These are phyloP conservation scores for Terana coerulea DNA, from an alignment of 768 basidiomycete genomes.

Conservation along the genomic window DNA sequence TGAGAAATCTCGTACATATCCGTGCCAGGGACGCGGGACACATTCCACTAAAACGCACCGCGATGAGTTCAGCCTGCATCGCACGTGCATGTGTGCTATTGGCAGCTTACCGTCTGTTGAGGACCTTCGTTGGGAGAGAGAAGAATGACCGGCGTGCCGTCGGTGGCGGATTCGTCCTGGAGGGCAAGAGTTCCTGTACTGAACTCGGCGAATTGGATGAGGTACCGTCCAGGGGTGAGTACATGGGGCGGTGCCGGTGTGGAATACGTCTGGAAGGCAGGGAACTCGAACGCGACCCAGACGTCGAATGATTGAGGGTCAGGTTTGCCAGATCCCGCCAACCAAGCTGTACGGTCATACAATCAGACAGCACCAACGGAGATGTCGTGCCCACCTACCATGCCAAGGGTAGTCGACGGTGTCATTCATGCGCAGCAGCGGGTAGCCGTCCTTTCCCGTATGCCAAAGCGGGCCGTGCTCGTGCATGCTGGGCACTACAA, in stretches of 20 bases:
- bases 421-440: constrained; percentile 8
- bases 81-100: background rate
- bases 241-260: background rate
- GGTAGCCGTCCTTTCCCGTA: constrained; percentile 1
- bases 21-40: constrained; percentile 6
- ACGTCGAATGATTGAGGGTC: constrained; percentile 9
- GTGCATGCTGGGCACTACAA: constrained; percentile 10
- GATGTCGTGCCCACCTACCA: no score
- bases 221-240: constrained; percentile 1
- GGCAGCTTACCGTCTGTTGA: background rate
- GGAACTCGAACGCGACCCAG: constrained; percentile 13
- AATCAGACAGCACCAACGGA: background rate
- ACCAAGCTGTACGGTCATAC: background rate
- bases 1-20: constrained; percentile 11
- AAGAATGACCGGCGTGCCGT: background rate
- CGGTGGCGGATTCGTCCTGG: background rate
- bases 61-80: no score
- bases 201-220: background rate
- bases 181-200: background rate
- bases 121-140: background rate
- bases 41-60: no score
- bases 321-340: constrained; percentile 8
- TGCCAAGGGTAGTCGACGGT: constrained; percentile 13
- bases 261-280: constrained; percentile 4
- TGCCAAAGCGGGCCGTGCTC: constrained; percentile 13